These are phyloP conservation scores for Fusarium miscanthi DNA, from an alignment of 2,329 filamentous ascomycete genomes.

Conservation along the genomic window DNA sequence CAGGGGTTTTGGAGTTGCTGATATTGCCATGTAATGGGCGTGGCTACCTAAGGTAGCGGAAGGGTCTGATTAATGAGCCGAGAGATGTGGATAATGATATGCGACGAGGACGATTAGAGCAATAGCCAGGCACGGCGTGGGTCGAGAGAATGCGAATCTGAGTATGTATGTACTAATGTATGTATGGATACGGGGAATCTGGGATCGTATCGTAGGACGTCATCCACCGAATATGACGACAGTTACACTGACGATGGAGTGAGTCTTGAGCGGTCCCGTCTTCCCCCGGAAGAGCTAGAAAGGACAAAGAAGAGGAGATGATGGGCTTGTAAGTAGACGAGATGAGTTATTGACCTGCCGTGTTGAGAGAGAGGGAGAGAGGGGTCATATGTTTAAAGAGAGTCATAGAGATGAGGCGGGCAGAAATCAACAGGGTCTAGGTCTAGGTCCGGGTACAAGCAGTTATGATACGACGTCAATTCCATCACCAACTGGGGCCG, in stretches of 20 bases:
- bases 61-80: conserved; percentile 20
- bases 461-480: conserved; percentile 43
- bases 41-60: conserved; percentile 2
- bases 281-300: conserved; percentile 3
- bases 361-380: neutral
- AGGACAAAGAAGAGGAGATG: neutral
- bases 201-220: conserved; percentile 44
- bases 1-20: conserved; percentile 20
- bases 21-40: neutral
- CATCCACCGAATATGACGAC: conserved; percentile 44
- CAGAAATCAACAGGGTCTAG: conserved; percentile 34
- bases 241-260: conserved; percentile 29
- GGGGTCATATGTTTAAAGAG: conserved; percentile 6
- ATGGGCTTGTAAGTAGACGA: neutral
- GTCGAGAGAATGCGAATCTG: conserved; percentile 27
- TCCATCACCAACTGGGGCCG: conserved; percentile 36
- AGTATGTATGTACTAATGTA: conserved; percentile 7
- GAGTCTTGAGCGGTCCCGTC: conserved; percentile 29
- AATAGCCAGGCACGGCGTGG: conserved; percentile 38
- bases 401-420: conserved; percentile 8
- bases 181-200: conserved; percentile 39
- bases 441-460: conserved; percentile 9
- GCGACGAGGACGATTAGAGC: conserved; percentile 28
- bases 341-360: neutral
- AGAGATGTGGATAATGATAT: conserved; percentile 41